Percentiles rank a stretch among this genome's conserved stretches.
phyloP scores from a whole-genome alignment of 2,329 filamentous ascomycete species.

The Pyrenophora tritici-repentis region DNA sequence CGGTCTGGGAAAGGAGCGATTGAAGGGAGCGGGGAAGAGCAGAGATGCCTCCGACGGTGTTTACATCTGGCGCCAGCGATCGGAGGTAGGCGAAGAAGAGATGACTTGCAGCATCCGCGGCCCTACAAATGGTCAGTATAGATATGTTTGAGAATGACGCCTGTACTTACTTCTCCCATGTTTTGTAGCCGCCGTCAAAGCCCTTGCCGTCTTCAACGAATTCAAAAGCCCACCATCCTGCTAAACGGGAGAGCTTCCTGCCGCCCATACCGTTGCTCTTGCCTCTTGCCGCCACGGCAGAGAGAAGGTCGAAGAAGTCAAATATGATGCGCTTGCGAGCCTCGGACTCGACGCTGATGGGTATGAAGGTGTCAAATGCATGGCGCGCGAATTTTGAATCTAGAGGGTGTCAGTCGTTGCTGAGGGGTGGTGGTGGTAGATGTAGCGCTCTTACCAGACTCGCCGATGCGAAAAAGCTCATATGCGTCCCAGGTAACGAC shows the following conservation, averaged over 20 bases:
- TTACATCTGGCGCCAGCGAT: constrained; percentile 79
- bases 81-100: constrained; percentile 97
- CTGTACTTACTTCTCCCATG: constrained; percentile 73
- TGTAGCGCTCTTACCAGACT: constrained; percentile 68
- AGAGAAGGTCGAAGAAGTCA: constrained; percentile 92
- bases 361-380: constrained; percentile 95
- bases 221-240: constrained; percentile 98
- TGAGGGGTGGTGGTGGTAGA: constrained; percentile 1
- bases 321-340: constrained; percentile 88
- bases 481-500: constrained; percentile 98
- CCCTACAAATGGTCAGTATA: constrained; percentile 59
- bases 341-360: constrained; percentile 86
- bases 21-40: constrained; percentile 88
- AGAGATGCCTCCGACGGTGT: constrained; percentile 77
- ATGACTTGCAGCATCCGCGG: constrained; percentile 94
- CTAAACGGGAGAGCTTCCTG: constrained; percentile 90
- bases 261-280: constrained; percentile 93
- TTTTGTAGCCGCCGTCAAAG: constrained; percentile 91
- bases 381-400: constrained; percentile 91
- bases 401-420: constrained; percentile 48
- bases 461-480: constrained; percentile 91
- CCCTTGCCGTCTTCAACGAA: constrained; percentile 84
- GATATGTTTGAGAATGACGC: background rate
- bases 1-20: constrained; percentile 86
- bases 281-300: constrained; percentile 87